phyloP scores from a whole-genome alignment of 2,329 filamentous ascomycete species.

The Monilinia fructigena region DNA sequence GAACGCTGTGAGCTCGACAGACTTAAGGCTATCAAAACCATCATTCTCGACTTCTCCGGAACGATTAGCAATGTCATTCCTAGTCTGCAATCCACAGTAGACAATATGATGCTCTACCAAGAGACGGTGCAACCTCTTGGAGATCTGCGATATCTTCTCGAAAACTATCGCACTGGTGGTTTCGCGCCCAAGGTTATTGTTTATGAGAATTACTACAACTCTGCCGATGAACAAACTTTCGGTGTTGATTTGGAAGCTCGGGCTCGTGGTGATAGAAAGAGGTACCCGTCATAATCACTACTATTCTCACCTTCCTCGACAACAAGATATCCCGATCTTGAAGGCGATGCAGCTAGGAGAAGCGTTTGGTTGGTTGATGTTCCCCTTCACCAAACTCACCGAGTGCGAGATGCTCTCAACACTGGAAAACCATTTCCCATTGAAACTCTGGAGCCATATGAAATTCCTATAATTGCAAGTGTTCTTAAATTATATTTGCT shows the following conservation, averaged over 20 bases:
- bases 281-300: conserved; percentile 92
- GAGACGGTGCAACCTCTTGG: conserved; percentile 94
- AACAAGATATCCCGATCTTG: conserved; percentile 96
- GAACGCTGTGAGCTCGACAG: conserved; percentile 96
- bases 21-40: conserved; percentile 96
- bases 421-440: conserved; percentile 77
- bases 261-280: conserved; percentile 89
- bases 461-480: conserved; percentile 90
- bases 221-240: conserved; percentile 95
- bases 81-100: conserved; percentile 89
- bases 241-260: conserved; percentile 96
- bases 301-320: conserved; percentile 90
- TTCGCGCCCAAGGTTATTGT: conserved; percentile 87
- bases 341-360: conserved; percentile 89
- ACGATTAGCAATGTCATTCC: conserved; percentile 98
- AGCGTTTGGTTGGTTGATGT: conserved; percentile 95
- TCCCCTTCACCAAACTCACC: conserved; percentile 78
- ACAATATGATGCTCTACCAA: conserved; percentile 99
- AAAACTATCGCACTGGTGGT: conserved; percentile 93
- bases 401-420: conserved; percentile 79
- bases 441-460: conserved; percentile 80
- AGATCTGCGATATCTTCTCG: conserved; percentile 88
- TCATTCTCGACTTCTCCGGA: conserved; percentile 95
- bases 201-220: conserved; percentile 99
- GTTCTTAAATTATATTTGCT: conserved; percentile 91